These are phyloP conservation scores for Pseudogymnoascus sp. DNA, from an alignment of 2,329 filamentous ascomycete genomes.

Conservation along the genomic window DNA sequence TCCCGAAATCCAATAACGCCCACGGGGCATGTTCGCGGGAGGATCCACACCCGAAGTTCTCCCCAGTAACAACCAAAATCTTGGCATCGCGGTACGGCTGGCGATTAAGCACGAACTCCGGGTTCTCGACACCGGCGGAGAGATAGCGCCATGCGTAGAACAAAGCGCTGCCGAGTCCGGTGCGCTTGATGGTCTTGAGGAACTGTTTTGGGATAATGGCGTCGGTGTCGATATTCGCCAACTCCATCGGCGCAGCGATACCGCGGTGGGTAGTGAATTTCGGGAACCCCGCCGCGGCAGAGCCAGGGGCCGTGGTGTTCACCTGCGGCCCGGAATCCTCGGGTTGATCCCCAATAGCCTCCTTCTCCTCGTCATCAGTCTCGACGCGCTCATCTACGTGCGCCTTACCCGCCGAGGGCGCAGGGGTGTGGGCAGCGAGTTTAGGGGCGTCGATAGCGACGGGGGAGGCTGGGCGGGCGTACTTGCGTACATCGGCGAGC, in stretches of 20 bases:
- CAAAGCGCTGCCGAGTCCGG: conserved; percentile 78
- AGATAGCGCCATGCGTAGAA: conserved; percentile 81
- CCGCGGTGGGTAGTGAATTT: conserved; percentile 81
- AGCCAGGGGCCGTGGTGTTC: conserved; percentile 46
- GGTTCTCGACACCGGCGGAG: conserved; percentile 63
- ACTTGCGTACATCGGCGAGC: conserved; percentile 81
- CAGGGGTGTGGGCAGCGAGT: conserved; percentile 26
- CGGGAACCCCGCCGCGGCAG: conserved; percentile 58
- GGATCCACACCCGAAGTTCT: conserved; percentile 91
- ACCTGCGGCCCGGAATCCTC: conserved; percentile 58
- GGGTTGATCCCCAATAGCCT: conserved; percentile 48
- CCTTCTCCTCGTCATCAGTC: conserved; percentile 44
- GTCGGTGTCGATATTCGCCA: conserved; percentile 93
- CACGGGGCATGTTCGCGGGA: conserved; percentile 94
- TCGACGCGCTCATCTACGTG: conserved; percentile 46
- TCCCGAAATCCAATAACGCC: conserved; percentile 94
- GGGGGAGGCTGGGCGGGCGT: conserved; percentile 38
- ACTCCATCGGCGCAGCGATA: conserved; percentile 78
- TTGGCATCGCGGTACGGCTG: conserved; percentile 77
- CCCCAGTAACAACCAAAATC: conserved; percentile 84
- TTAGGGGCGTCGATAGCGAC: conserved; percentile 16
- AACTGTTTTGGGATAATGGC: conserved; percentile 99
- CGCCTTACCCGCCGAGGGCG: conserved; percentile 32
- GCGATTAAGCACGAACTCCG: conserved; percentile 82
- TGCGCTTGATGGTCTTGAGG: conserved; percentile 97